phyloP scores from a whole-genome alignment of 768 basidiomycete genomes.

The Coprinellus micaceus region DNA sequence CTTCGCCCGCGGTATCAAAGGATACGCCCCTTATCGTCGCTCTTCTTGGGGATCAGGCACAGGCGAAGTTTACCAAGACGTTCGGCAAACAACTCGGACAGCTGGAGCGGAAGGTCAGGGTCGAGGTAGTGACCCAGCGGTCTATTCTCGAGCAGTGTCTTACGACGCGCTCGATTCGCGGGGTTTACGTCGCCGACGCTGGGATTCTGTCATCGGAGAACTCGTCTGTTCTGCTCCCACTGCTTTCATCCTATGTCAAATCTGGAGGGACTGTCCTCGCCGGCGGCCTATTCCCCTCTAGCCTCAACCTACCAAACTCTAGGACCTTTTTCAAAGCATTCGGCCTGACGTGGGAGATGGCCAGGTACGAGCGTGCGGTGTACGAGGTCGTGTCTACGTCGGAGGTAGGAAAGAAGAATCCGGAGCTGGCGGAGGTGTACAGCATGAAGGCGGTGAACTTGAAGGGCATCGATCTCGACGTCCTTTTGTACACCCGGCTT shows the following conservation, averaged over 20 bases:
- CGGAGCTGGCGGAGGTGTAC: conserved; percentile 17
- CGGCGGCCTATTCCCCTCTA: conserved; percentile 24
- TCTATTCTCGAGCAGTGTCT: conserved; percentile 19
- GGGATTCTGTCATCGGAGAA: conserved; percentile 19
- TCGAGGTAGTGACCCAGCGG: conserved; percentile 15
- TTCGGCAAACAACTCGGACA: conserved; percentile 10
- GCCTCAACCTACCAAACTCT: conserved; percentile 14
- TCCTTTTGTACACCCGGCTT: conserved; percentile 21
- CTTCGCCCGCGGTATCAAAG: neutral
- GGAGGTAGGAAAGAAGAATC: conserved; percentile 13
- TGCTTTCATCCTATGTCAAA: conserved; percentile 24
- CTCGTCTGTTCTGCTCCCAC: conserved; percentile 15
- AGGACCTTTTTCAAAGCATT: conserved; percentile 19
- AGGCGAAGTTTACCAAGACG: conserved; percentile 5
- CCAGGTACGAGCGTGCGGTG: conserved; percentile 11
- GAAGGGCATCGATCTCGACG: conserved; percentile 18
- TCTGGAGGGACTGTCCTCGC: conserved; percentile 27
- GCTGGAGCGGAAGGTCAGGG: conserved; percentile 14
- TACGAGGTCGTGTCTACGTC: conserved; percentile 14
- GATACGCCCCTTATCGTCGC: neutral
- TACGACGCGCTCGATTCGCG: conserved; percentile 22
- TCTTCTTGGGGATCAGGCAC: neutral
- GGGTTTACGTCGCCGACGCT: conserved; percentile 27
- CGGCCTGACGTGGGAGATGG: conserved; percentile 18
- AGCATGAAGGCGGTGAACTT: conserved; percentile 29